Percentiles rank a stretch among this genome's conserved stretches.
phyloP scores from a whole-genome alignment of 2,329 filamentous ascomycete genomes.

The Achaetomium macrosporum region DNA sequence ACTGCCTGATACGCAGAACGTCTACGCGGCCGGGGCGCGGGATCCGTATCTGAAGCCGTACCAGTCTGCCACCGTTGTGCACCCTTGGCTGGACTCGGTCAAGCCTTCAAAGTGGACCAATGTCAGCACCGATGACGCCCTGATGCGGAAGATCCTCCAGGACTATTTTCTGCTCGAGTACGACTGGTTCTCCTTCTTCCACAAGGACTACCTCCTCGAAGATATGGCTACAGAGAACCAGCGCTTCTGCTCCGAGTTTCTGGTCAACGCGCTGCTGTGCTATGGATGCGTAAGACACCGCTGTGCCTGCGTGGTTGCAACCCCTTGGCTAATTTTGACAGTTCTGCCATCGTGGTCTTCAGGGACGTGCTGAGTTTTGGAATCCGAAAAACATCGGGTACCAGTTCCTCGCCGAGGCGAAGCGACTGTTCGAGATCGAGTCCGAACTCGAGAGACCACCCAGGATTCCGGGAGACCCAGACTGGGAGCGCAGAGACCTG shows the following conservation, averaged over 20 bases:
- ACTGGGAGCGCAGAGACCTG: constrained; percentile 14
- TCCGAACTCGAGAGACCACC: constrained; percentile 14
- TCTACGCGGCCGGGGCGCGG: constrained; percentile 1
- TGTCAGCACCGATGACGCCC: constrained; percentile 30
- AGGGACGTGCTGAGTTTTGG: constrained; percentile 31
- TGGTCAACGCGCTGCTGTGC: constrained; percentile 36
- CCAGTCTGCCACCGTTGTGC: constrained; percentile 31
- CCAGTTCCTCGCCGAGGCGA: constrained; percentile 33
- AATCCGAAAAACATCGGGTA: constrained; percentile 31
- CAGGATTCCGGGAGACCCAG: constrained; percentile 11
- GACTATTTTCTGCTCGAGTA: constrained; percentile 53
- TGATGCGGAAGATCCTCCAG: constrained; percentile 54
- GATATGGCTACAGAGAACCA: constrained; percentile 30
- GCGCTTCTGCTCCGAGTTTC: constrained; percentile 35
- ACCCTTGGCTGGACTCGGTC: constrained; percentile 29
- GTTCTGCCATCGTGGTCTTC: constrained; percentile 27
- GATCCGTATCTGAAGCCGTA: constrained; percentile 33
- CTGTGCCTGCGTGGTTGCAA: neutral
- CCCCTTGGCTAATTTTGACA: constrained; percentile 13
- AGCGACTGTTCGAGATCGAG: constrained; percentile 31
- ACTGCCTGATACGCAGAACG: neutral
- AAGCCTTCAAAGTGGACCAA: constrained; percentile 34
- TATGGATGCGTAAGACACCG: constrained; percentile 31
- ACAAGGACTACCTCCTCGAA: constrained; percentile 37
- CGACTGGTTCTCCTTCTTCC: constrained; percentile 32